A percentile compares a stretch with the other conserved stretches of the same genome.
Conservation (phyloP, 768 basidiomycete species). For the Macrolepiota fuliginosa region DNA sequence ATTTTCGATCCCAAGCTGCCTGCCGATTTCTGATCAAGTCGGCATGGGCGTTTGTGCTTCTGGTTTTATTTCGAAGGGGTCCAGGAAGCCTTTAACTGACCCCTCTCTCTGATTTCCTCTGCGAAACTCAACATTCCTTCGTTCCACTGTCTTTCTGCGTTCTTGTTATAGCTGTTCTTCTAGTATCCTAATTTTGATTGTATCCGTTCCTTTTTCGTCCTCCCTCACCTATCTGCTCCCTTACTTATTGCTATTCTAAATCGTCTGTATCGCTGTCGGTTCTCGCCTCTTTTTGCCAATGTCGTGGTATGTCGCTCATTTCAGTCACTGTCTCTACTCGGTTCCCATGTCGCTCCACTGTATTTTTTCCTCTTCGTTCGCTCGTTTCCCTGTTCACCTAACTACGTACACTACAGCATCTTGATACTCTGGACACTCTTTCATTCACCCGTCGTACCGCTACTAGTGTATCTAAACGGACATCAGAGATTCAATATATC, state of each 20-base stretch:
- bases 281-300: not conserved
- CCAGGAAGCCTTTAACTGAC: conserved; percentile 1
- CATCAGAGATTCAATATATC: not conserved
- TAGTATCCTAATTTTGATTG: not conserved
- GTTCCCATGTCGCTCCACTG: not conserved
- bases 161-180: not conserved
- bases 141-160: not conserved
- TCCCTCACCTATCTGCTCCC: not conserved
- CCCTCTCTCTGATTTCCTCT: not conserved
- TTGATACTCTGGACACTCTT: not conserved
- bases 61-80: not conserved
- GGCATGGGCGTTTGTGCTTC: not conserved
- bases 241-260: conserved; percentile 3
- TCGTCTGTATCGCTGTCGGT: not conserved
- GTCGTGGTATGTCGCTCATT: not conserved
- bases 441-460: not conserved
- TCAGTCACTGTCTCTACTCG: not conserved
- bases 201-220: not conserved
- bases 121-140: not conserved
- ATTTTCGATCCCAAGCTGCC: not conserved
- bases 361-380: not conserved
- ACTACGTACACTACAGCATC: not conserved
- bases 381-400: not conserved
- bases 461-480: not conserved
- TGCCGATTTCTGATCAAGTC: not conserved